Evolutionary conservation across 2,329 filamentous ascomycete genomes (phyloP).

Genomic region (Fusarium vanettenii): DNA sequence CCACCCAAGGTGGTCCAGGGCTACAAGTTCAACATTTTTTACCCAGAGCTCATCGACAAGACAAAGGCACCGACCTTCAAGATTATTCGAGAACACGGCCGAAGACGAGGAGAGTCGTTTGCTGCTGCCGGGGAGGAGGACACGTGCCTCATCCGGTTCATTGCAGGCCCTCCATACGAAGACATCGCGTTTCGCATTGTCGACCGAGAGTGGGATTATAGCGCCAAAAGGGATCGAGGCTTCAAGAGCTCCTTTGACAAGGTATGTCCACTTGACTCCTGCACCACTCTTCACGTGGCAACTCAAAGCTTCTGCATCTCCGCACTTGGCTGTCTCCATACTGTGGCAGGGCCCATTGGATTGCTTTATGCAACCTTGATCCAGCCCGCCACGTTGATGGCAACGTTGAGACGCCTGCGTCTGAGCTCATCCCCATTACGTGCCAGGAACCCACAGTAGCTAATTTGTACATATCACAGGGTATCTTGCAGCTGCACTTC

Average conservation of each 20-base stretch:
- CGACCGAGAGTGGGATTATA: constrained; percentile 99
- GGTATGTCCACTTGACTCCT: constrained; percentile 64
- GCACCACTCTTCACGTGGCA: constrained; percentile 26
- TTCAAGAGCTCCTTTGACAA: constrained; percentile 98
- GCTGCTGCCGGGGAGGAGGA: constrained; percentile 95
- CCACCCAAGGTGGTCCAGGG: constrained; percentile 98
- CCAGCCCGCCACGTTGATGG: constrained; percentile 18
- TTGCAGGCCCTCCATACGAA: constrained; percentile 94
- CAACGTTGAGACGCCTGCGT: constrained; percentile 14
- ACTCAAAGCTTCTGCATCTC: constrained; percentile 16
- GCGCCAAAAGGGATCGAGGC: constrained; percentile 91
- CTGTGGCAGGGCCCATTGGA: constrained; percentile 17
- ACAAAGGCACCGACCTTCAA: constrained; percentile 94
- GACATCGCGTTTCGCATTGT: constrained; percentile 98
- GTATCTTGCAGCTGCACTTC: constrained; percentile 95
- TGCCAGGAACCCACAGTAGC: constrained; percentile 15
- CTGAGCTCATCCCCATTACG: constrained; percentile 10
- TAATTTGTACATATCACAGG: constrained; percentile 62
- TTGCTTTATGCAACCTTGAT: constrained; percentile 22
- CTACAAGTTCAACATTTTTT: constrained; percentile 99
- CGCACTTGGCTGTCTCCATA: constrained; percentile 23
- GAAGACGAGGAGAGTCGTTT: constrained; percentile 90
- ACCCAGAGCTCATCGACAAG: constrained; percentile 96
- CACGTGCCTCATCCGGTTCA: constrained; percentile 95
- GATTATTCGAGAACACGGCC: constrained; percentile 92